Base-by-base conservation (phyloP, 805 yeast species). In the Ogataea thermomethanolica region DNA sequence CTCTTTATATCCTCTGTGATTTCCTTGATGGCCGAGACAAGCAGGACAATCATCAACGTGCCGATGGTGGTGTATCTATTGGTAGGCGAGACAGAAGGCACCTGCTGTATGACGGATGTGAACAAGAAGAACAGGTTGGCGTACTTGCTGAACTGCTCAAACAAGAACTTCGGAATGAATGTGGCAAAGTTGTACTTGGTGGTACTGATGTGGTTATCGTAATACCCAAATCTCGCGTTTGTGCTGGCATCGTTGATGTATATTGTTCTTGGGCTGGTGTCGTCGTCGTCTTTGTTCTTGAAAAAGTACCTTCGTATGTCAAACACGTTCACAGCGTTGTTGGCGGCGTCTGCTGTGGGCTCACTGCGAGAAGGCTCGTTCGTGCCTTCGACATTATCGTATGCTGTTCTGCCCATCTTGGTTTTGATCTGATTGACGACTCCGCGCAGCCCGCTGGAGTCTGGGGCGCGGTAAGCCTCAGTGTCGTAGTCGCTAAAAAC, bases 71-170 rank as follows among this genome's bases (percentile, higher is more conserved):
- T 93, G 57, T 80, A 93, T 63, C 97, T 68, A 65, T 93, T 93
- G 0, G 98, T 93, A 9, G 99, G 99, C 1, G 96, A 80, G 4
- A 93, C 98, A 48, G 82, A 76, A 3, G 99, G 99, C 9, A 93
- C 98, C 62, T 93, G 99, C 67, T 93, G 99, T 52, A 93, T 91
- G 27, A 78, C 73, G 1, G 97, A 84, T 0, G 99, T 93, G 67
- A 87, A 86, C 37, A 93, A 67, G 62, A 93, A 93, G 66, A 93
- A 93, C 61, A 93, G 69, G 59, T 93, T 93, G 8, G 99, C 97
- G 60, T 93, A 95, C 64, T 91, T 93, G 46, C 96, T 86, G 64
- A 93, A 95, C 64, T 93, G 99, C 67, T 93, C 99, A 54, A 89
- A 88, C 48, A 93, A 65, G 58, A 93, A 93, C 64, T 95, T 95